phyloP scores from a whole-genome alignment of 345 rosid species.

The Turritis glabra region DNA sequence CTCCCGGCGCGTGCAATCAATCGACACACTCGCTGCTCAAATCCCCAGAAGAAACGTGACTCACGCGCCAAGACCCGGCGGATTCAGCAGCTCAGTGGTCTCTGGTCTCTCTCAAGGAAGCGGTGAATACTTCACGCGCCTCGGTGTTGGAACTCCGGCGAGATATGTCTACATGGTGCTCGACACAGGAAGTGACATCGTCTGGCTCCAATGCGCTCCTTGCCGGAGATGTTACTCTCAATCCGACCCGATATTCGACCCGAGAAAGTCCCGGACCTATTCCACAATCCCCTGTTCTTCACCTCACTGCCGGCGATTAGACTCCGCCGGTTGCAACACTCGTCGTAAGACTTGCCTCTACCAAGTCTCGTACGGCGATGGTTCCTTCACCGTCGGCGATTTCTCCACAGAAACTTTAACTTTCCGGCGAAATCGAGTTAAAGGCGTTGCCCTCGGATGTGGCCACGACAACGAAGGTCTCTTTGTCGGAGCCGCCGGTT shows the following conservation, averaged over 20 bases:
- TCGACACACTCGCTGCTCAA: conserved; percentile 42
- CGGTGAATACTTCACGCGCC: conserved; percentile 96
- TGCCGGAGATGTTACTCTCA: conserved; percentile 87
- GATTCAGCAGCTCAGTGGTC: conserved; percentile 70
- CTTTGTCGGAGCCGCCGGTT: conserved; percentile 91
- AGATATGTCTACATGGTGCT: conserved; percentile 78
- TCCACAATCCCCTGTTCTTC: conserved; percentile 62
- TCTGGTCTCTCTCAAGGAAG: conserved; percentile 96
- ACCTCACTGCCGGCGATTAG: conserved; percentile 60
- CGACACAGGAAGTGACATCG: conserved; percentile 93
- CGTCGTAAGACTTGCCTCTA: conserved; percentile 61
- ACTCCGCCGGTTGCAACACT: conserved; percentile 61
- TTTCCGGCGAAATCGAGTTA: conserved; percentile 65
- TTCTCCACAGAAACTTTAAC: conserved; percentile 87
- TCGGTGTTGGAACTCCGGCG: conserved; percentile 94
- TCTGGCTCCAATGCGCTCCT: conserved; percentile 96
- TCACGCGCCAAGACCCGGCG: conserved; percentile 36
- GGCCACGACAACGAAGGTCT: conserved; percentile 96
- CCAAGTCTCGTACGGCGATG: conserved; percentile 92
- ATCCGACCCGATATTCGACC: conserved; percentile 83
- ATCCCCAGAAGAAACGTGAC: conserved; percentile 34
- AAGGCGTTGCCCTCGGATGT: conserved; percentile 76
- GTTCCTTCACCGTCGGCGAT: conserved; percentile 85
- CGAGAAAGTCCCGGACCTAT: conserved; percentile 66
- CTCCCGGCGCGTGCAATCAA: conserved; percentile 52